Percentiles rank a stretch among this genome's conserved stretches.
Evolutionary conservation across 768 basidiomycete species (phyloP).

Genomic region (Leucocoprinus birnbaumii): DNA sequence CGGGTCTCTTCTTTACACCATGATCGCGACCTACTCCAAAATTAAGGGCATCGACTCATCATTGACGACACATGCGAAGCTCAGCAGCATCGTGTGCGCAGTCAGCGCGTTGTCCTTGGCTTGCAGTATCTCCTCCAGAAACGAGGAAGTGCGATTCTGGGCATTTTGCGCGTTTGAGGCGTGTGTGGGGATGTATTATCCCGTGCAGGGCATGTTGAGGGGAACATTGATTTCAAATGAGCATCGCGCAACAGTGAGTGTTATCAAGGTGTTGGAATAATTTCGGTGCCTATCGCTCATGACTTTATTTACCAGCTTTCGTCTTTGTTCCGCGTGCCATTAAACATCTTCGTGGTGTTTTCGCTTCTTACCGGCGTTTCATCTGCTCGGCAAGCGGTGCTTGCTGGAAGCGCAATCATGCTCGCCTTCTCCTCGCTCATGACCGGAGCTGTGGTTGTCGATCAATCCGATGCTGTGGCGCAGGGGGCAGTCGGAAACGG

Average conservation of each 20-base stretch:
- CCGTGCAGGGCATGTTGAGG: slow-evolving; percentile 72
- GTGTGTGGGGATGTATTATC: slow-evolving; percentile 80
- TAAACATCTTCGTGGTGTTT: slow-evolving; percentile 71
- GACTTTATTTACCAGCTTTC: slow-evolving; percentile 42
- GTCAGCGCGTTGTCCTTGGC: slow-evolving; percentile 55
- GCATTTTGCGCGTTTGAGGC: slow-evolving; percentile 75
- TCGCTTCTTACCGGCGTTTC: slow-evolving; percentile 69
- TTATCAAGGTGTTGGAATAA: not conserved
- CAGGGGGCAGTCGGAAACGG: not conserved
- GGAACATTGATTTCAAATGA: slow-evolving; percentile 67
- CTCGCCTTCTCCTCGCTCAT: slow-evolving; percentile 57
- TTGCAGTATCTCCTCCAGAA: slow-evolving; percentile 37
- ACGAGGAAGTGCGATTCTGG: slow-evolving; percentile 58
- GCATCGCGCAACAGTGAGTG: slow-evolving; percentile 66
- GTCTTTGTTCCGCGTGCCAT: slow-evolving; percentile 69
- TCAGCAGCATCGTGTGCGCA: slow-evolving; percentile 63
- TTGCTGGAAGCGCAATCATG: slow-evolving; percentile 55
- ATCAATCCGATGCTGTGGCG: slow-evolving; percentile 17
- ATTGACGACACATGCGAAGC: slow-evolving; percentile 61
- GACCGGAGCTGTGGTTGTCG: slow-evolving; percentile 48
- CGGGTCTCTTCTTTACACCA: slow-evolving; percentile 68
- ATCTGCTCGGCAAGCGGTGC: slow-evolving; percentile 57
- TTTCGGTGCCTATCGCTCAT: not conserved
- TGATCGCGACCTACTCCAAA: slow-evolving; percentile 28
- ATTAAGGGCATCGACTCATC: slow-evolving; percentile 30